These are phyloP conservation scores for Hypoxylon cercidicola DNA, from an alignment of 495 filamentous ascomycete genomes.

Conservation along the genomic window DNA sequence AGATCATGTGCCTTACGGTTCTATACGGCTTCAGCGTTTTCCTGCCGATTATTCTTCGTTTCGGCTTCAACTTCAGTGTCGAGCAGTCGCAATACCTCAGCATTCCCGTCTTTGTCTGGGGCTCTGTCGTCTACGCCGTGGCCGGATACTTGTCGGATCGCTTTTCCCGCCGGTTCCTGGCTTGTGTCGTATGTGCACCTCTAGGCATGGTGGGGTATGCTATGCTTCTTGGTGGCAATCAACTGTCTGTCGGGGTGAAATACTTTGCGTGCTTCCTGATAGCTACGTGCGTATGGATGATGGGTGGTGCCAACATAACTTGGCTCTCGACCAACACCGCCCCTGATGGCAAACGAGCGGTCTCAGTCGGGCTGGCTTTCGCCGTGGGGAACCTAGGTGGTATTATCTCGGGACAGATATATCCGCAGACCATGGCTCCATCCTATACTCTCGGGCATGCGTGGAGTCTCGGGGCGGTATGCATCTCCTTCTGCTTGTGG, in stretches of 20 bases:
- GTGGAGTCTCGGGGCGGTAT: conserved; percentile 44
- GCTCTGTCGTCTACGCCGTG: conserved; percentile 68
- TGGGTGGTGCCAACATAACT: conserved; percentile 64
- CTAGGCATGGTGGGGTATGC: conserved; percentile 72
- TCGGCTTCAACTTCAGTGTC: conserved; percentile 70
- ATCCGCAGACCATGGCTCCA: conserved; percentile 42
- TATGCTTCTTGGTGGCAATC: conserved; percentile 63
- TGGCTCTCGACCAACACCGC: conserved; percentile 64
- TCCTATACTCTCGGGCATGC: conserved; percentile 46
- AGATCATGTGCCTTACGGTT: conserved; percentile 74
- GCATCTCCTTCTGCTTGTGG: conserved; percentile 40
- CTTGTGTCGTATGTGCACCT: conserved; percentile 61
- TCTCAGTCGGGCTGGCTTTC: conserved; percentile 52
- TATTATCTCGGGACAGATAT: conserved; percentile 51
- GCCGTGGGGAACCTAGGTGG: conserved; percentile 54
- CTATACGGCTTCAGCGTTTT: conserved; percentile 80
- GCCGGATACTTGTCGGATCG: conserved; percentile 69
- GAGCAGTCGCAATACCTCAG: conserved; percentile 74
- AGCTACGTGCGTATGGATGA: conserved; percentile 56
- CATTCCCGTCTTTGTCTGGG: conserved; percentile 75
- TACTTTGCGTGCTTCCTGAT: conserved; percentile 74
- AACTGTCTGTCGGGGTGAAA: conserved; percentile 65
- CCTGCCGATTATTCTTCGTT: conserved; percentile 76
- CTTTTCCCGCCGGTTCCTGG: conserved; percentile 66
- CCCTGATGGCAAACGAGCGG: conserved; percentile 56